Percentiles rank a stretch among this genome's conserved stretches.
Evolutionary conservation across 371 early-diverging fungal species (phyloP).

Genomic region (Smittium culicis): DNA sequence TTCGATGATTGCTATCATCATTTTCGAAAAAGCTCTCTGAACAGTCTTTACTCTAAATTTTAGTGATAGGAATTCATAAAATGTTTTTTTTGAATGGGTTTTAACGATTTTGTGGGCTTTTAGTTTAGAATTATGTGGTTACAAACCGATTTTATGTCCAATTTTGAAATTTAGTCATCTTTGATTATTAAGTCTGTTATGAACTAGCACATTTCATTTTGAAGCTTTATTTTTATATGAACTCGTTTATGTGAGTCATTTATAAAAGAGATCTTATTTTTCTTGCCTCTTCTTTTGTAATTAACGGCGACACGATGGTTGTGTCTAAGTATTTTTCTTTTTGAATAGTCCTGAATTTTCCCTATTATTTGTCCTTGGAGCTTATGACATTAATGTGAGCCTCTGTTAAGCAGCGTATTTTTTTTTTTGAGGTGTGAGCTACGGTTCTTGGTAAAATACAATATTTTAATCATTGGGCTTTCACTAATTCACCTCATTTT

Average conservation of each 20-base stretch:
- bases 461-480: neutral
- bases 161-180: slow-evolving; percentile 23
- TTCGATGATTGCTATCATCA: slow-evolving; percentile 25
- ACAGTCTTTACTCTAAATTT: slow-evolving; percentile 36
- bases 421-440: neutral
- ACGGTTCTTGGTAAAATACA: neutral
- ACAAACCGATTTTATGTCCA: slow-evolving; percentile 30
- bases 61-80: slow-evolving; percentile 33
- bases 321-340: neutral
- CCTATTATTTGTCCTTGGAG: neutral
- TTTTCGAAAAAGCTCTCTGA: slow-evolving; percentile 33
- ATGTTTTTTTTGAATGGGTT: slow-evolving; percentile 29
- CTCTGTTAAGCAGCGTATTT: neutral
- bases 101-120: neutral
- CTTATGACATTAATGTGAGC: neutral
- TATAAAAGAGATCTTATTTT: neutral
- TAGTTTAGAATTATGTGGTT: slow-evolving; percentile 25
- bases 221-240: slow-evolving; percentile 10
- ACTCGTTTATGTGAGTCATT: neutral
- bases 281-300: neutral
- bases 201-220: slow-evolving; percentile 20
- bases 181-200: slow-evolving; percentile 19
- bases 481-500: neutral
- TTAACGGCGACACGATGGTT: neutral
- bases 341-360: neutral